Conservation (phyloP, 305 asterid genomes). For the Ruellia speciosa region DNA sequence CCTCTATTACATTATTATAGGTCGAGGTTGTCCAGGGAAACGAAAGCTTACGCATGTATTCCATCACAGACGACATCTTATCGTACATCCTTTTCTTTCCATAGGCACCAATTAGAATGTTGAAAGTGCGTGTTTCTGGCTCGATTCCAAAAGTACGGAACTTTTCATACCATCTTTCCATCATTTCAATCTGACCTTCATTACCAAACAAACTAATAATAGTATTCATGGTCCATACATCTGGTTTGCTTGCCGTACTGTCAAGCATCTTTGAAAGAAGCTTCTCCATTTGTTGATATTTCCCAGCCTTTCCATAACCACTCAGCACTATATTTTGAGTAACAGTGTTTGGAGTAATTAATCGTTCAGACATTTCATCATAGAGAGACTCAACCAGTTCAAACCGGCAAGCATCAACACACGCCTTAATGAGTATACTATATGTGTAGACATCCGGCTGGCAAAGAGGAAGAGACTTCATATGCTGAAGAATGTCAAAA, state of each 20-base stretch:
- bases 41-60: constrained; percentile 78
- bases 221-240: constrained; percentile 88
- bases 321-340: constrained; percentile 77
- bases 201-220: constrained; percentile 70
- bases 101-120: constrained; percentile 80
- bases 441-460: constrained; percentile 87
- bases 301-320: constrained; percentile 84
- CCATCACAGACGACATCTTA: constrained; percentile 91
- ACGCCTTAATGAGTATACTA: constrained; percentile 80
- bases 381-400: constrained; percentile 69
- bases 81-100: constrained; percentile 82
- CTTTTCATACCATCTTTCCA: constrained; percentile 93
- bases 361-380: constrained; percentile 50
- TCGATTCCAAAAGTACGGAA: constrained; percentile 71
- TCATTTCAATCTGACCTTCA: constrained; percentile 69
- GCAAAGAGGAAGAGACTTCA: constrained; percentile 63
- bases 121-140: constrained; percentile 81
- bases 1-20: constrained; percentile 82
- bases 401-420: constrained; percentile 59
- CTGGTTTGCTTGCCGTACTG: constrained; percentile 56
- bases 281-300: constrained; percentile 76
- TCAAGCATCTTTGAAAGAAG: constrained; percentile 62
- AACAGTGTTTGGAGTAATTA: constrained; percentile 68
- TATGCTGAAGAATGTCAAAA: constrained; percentile 48
- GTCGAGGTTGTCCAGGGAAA: constrained; percentile 90